phyloP scores from a whole-genome alignment of 2,329 filamentous ascomycete species.

The Venturiaceae sp. region DNA sequence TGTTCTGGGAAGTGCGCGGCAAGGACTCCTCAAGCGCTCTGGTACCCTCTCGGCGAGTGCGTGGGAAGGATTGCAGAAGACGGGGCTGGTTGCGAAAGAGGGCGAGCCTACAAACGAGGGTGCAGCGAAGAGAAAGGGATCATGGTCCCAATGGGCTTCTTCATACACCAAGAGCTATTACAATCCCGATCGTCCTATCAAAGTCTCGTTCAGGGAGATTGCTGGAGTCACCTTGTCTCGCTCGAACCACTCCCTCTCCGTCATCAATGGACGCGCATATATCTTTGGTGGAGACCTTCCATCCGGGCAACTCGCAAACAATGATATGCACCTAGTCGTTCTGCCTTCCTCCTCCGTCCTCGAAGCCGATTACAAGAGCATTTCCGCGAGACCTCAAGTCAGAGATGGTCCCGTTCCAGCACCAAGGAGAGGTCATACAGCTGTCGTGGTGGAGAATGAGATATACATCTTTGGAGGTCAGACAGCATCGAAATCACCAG shows the following conservation, averaged over 20 bases:
- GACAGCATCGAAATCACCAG: conserved; percentile 12
- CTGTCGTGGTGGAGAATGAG: conserved; percentile 30
- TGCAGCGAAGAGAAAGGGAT: conserved; percentile 29
- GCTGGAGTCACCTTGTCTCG: conserved; percentile 34
- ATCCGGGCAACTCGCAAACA: conserved; percentile 31
- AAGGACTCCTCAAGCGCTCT: conserved; percentile 3
- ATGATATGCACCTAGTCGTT: conserved; percentile 36
- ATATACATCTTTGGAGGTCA: conserved; percentile 37
- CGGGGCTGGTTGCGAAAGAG: neutral
- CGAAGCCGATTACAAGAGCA: conserved; percentile 30
- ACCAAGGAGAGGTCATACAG: conserved; percentile 29
- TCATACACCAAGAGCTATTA: conserved; percentile 38
- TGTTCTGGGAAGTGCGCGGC: neutral
- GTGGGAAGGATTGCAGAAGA: neutral
- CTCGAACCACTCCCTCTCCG: conserved; percentile 41
- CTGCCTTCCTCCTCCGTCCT: conserved; percentile 35
- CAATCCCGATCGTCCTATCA: conserved; percentile 41
- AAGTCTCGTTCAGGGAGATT: conserved; percentile 40
- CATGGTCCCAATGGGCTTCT: conserved; percentile 23
- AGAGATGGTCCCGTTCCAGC: conserved; percentile 24
- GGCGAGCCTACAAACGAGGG: neutral
- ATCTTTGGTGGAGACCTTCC: conserved; percentile 41
- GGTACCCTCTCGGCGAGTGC: conserved; percentile 1
- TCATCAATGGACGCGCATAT: conserved; percentile 44
- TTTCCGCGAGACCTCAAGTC: conserved; percentile 19